phyloP scores from a whole-genome alignment of 306 rosid genomes.

The Cotoneaster glaucophyllus region DNA sequence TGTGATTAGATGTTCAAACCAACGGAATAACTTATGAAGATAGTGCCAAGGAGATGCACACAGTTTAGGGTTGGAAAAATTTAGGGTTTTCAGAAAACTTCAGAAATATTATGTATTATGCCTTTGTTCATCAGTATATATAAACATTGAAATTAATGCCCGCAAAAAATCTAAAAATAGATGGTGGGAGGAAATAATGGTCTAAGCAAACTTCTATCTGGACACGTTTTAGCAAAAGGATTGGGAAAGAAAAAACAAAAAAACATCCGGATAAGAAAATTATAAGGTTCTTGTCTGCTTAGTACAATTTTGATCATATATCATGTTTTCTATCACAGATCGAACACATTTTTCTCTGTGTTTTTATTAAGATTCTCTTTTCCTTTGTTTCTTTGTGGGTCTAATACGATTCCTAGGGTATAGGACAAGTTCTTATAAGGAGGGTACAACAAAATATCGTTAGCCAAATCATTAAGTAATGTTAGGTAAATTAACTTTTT shows the following conservation, averaged over 20 bases:
- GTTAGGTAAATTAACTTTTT: too few relatives aligned
- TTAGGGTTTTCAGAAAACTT: not conserved
- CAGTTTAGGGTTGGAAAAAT: not conserved
- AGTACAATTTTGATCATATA: not conserved
- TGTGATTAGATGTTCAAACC: not conserved
- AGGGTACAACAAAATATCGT: not conserved
- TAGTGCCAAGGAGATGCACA: not conserved
- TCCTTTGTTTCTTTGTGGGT: conserved; percentile 15
- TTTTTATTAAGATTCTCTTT: conserved; percentile 14
- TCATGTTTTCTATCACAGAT: conserved; percentile 8
- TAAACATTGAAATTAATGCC: not conserved
- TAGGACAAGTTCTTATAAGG: not conserved
- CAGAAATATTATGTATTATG: not conserved
- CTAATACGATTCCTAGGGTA: conserved; percentile 5
- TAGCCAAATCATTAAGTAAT: too few relatives aligned
- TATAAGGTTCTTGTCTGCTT: not conserved
- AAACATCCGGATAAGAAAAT: not conserved
- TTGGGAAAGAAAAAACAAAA: not conserved
- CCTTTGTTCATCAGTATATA: not conserved
- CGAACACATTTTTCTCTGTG: conserved; percentile 3
- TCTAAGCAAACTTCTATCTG: not conserved
- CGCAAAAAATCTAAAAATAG: not conserved
- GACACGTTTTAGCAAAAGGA: not conserved
- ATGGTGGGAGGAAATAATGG: not conserved
- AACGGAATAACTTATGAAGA: not conserved